Conservation (phyloP, 2,329 filamentous ascomycete species). For the Lachnellula suecica region DNA sequence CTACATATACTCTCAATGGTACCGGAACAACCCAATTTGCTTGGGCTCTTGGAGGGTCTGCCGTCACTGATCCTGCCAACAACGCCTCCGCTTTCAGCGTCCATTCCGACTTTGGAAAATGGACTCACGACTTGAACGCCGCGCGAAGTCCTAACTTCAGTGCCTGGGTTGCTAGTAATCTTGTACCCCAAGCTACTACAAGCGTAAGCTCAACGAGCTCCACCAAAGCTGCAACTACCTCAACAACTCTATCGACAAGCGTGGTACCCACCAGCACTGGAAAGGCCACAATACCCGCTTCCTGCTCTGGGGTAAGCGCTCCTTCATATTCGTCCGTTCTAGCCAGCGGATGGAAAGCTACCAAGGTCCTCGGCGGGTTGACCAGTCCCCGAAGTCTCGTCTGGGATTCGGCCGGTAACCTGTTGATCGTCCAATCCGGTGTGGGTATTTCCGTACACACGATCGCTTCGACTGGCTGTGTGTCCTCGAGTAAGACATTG, state of each 20-base stretch:
- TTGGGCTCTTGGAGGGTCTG: slow-evolving; percentile 16
- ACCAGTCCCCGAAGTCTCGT: slow-evolving; percentile 16
- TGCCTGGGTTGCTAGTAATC: slow-evolving; percentile 16
- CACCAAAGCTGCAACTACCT: background rate
- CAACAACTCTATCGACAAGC: slow-evolving; percentile 2
- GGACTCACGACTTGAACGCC: slow-evolving; percentile 21
- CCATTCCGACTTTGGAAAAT: slow-evolving; percentile 17
- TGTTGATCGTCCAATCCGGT: slow-evolving; percentile 14
- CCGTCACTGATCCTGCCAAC: slow-evolving; percentile 16
- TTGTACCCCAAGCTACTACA: slow-evolving; percentile 1
- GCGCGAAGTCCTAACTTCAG: slow-evolving; percentile 19
- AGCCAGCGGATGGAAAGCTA: slow-evolving; percentile 12
- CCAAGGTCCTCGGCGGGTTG: slow-evolving; percentile 12
- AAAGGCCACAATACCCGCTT: slow-evolving; percentile 11
- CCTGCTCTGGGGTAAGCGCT: slow-evolving; percentile 13
- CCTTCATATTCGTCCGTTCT: slow-evolving; percentile 12
- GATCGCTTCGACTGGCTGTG: slow-evolving; percentile 9
- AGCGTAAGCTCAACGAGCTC: background rate
- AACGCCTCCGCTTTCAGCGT: slow-evolving; percentile 19
- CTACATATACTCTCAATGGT: slow-evolving; percentile 11
- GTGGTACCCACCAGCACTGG: background rate
- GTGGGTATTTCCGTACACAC: slow-evolving; percentile 11
- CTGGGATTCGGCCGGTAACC: slow-evolving; percentile 12
- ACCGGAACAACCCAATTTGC: slow-evolving; percentile 18
- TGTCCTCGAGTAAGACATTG: slow-evolving; percentile 11